Percentiles rank a stretch among this genome's conserved stretches.
phyloP scores from a whole-genome alignment of 805 yeast species.

The Starmerella potacharoeniae region DNA sequence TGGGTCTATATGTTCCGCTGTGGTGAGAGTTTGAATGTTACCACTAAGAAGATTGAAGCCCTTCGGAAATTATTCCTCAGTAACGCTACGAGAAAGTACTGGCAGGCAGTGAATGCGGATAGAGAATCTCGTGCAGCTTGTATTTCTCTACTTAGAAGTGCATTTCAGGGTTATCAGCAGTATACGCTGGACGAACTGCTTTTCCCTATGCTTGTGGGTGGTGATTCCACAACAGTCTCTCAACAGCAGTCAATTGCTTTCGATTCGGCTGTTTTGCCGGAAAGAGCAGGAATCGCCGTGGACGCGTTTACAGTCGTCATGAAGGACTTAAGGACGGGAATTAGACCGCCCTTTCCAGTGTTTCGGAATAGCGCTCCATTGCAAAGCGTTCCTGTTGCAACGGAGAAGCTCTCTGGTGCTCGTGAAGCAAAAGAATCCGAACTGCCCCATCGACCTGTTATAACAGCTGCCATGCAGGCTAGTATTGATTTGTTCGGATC shows the following conservation, averaged over 20 bases:
- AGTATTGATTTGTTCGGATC: conserved; percentile 23
- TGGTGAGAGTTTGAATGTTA: conserved; percentile 79
- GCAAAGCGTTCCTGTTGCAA: background rate
- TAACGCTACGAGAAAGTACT: conserved; percentile 49
- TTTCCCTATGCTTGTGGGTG: conserved; percentile 44
- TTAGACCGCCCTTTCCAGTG: conserved; percentile 56
- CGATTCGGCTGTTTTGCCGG: conserved; percentile 53
- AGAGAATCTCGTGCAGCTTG: conserved; percentile 42
- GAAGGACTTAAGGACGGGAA: conserved; percentile 45
- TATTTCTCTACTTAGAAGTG: conserved; percentile 60
- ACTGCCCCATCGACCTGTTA: conserved; percentile 16
- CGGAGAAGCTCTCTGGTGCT: conserved; percentile 11
- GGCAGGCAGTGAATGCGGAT: conserved; percentile 37
- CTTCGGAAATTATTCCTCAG: conserved; percentile 46
- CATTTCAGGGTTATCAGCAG: conserved; percentile 69
- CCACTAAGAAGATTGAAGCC: conserved; percentile 62
- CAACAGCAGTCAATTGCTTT: conserved; percentile 30
- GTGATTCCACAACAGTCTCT: conserved; percentile 20
- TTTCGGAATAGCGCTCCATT: background rate
- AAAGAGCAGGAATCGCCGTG: conserved; percentile 56
- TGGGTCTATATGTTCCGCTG: conserved; percentile 88
- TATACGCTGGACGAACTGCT: conserved; percentile 69
- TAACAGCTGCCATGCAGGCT: conserved; percentile 18
- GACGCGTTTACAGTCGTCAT: conserved; percentile 62
- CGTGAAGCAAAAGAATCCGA: conserved; percentile 13